These are phyloP conservation scores for Saccharomycopsis sp. DNA, from an alignment of 805 yeast species.

Conservation along the genomic window DNA sequence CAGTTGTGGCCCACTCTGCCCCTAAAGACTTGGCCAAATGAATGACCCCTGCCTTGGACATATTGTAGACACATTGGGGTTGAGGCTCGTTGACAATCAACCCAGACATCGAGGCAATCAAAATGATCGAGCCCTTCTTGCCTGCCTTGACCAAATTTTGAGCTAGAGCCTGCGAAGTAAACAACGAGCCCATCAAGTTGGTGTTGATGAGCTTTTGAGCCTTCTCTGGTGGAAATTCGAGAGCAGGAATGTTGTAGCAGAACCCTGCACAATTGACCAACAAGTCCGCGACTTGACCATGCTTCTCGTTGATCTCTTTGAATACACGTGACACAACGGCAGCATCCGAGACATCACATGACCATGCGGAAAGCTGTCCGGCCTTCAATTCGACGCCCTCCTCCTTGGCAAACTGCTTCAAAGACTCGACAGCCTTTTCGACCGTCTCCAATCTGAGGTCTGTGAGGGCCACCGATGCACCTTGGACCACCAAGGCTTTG, in stretches of 20 bases:
- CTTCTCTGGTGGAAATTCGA: conserved; percentile 57
- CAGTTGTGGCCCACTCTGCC: conserved; percentile 66
- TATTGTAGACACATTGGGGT: conserved; percentile 65
- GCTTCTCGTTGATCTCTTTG: conserved; percentile 44
- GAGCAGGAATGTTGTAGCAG: conserved; percentile 63
- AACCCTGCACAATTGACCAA: conserved; percentile 62
- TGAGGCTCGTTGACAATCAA: conserved; percentile 68
- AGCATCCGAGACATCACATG: conserved; percentile 59
- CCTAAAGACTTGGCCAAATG: conserved; percentile 64
- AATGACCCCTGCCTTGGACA: conserved; percentile 65
- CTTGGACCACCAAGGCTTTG: conserved; percentile 49
- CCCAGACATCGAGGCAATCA: conserved; percentile 68
- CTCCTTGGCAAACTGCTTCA: conserved; percentile 33
- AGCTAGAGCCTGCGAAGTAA: conserved; percentile 61
- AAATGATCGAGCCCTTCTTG: conserved; percentile 48
- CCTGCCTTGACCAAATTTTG: conserved; percentile 55
- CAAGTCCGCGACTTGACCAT: conserved; percentile 47
- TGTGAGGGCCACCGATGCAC: conserved; percentile 50
- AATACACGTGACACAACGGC: conserved; percentile 41
- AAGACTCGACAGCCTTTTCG: conserved; percentile 41
- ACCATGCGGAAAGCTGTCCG: conserved; percentile 41
- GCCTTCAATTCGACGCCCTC: conserved; percentile 23
- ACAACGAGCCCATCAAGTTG: conserved; percentile 59
- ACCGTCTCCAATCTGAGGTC: conserved; percentile 61
- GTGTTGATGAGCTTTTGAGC: conserved; percentile 60